Conservation (phyloP, 257 asterid genomes). For the Petrea volubilis region DNA sequence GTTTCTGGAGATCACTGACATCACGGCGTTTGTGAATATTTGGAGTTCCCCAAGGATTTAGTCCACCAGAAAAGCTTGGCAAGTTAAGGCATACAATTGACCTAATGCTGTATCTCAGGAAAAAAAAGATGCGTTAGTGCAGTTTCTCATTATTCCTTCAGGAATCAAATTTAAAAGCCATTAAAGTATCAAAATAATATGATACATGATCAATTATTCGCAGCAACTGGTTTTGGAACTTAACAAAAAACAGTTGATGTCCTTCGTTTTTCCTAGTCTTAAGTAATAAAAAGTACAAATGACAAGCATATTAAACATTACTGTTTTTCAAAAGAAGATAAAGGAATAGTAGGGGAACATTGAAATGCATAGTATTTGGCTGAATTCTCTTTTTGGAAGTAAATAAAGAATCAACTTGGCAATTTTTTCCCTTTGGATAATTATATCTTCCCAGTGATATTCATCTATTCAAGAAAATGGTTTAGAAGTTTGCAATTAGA, state of each 20-base stretch:
- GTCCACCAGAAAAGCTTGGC: constrained; percentile 98
- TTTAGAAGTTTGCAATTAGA: neutral
- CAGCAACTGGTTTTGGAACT: neutral
- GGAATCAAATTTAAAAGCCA: neutral
- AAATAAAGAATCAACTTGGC: neutral
- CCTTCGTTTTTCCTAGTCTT: neutral
- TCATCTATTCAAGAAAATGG: neutral
- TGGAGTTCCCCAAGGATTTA: constrained; percentile 98
- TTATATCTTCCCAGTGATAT: neutral
- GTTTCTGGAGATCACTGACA: constrained; percentile 40
- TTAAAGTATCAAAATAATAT: too few relatives aligned
- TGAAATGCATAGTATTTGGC: neutral
- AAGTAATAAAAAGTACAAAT: neutral
- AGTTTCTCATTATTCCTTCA: neutral
- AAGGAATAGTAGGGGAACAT: neutral
- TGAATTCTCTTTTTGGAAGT: neutral
- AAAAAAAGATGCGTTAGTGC: neutral
- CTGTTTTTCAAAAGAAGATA: neutral
- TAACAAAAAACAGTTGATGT: neutral
- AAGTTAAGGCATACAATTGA: constrained; percentile 87
- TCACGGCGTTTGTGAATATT: constrained; percentile 44
- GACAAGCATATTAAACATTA: neutral
- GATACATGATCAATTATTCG: neutral
- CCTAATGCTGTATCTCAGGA: constrained; percentile 58
- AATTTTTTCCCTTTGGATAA: too few relatives aligned